A percentile compares a stretch with the other conserved stretches of the same genome.
These are phyloP conservation scores for Linderniella brevidens DNA, from an alignment of 257 asterid genomes.

Conservation along the genomic window DNA sequence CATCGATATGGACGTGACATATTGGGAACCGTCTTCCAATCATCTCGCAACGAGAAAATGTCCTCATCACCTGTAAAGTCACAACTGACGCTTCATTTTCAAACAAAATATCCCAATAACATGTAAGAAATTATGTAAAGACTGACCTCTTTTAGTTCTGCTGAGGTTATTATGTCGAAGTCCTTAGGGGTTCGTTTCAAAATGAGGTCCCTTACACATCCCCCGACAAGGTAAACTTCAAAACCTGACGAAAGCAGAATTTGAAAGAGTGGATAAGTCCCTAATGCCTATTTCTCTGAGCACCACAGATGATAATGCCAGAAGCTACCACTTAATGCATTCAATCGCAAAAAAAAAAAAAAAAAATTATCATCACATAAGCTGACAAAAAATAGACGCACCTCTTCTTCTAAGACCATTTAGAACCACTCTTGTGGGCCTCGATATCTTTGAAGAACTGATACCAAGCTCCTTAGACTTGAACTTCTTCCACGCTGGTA, in stretches of 20 bases:
- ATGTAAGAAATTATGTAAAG: neutral
- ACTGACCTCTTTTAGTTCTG: conserved; percentile 56
- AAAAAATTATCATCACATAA: too few relatives aligned
- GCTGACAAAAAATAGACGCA: conserved; percentile 4
- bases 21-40: conserved; percentile 79
- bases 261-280: conserved; percentile 1
- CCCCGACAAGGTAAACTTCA: conserved; percentile 89
- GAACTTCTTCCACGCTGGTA: conserved; percentile 45
- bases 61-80: conserved; percentile 48
- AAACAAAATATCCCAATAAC: neutral
- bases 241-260: conserved; percentile 26
- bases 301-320: neutral
- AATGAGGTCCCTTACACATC: conserved; percentile 78
- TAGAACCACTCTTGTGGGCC: conserved; percentile 56
- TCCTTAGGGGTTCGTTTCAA: conserved; percentile 60
- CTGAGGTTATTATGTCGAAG: conserved; percentile 72
- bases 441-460: conserved; percentile 47
- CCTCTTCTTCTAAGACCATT: conserved; percentile 65
- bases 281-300: conserved; percentile 6
- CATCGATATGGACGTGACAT: conserved; percentile 71
- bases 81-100: neutral
- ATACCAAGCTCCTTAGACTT: conserved; percentile 66
- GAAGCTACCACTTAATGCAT: neutral
- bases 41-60: conserved; percentile 55
- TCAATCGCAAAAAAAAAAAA: too few relatives aligned